phyloP scores from a whole-genome alignment of 306 rosid genomes.

The Acacia confusa region DNA sequence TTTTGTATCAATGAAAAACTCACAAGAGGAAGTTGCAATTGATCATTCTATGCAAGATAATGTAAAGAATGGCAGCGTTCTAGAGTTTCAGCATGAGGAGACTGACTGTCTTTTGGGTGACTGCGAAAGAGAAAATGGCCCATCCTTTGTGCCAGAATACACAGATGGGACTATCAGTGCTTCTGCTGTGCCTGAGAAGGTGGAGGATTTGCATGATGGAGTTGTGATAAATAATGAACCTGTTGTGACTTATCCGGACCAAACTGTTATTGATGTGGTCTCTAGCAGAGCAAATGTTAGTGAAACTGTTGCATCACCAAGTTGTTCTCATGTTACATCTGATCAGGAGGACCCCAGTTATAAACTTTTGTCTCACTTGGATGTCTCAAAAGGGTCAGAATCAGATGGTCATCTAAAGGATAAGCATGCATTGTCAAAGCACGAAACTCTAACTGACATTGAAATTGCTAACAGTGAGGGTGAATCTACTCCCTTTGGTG shows the following conservation, averaged over 20 bases:
- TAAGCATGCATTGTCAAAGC: slow-evolving; percentile 46
- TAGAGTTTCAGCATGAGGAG: slow-evolving; percentile 42
- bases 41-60: slow-evolving; percentile 44
- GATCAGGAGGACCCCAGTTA: slow-evolving; percentile 58
- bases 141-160: slow-evolving; percentile 40
- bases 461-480: slow-evolving; percentile 42
- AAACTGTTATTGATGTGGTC: slow-evolving; percentile 45
- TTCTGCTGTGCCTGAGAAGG: slow-evolving; percentile 52
- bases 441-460: slow-evolving; percentile 43
- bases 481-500: slow-evolving; percentile 42
- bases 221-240: slow-evolving; percentile 56
- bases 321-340: slow-evolving; percentile 63
- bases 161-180: slow-evolving; percentile 46
- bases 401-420: slow-evolving; percentile 50
- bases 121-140: slow-evolving; percentile 36
- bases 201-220: slow-evolving; percentile 54
- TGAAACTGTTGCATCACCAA: slow-evolving; percentile 56
- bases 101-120: slow-evolving; percentile 48
- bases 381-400: slow-evolving; percentile 35
- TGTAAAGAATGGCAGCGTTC: slow-evolving; percentile 34
- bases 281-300: slow-evolving; percentile 39
- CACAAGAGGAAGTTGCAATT: slow-evolving; percentile 38
- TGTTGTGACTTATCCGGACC: slow-evolving; percentile 39
- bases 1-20: slow-evolving; percentile 32
- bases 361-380: slow-evolving; percentile 45